These are phyloP conservation scores for Leishmania amazonensis DNA, from an alignment of 208 protist genomes.

Conservation along the genomic window DNA sequence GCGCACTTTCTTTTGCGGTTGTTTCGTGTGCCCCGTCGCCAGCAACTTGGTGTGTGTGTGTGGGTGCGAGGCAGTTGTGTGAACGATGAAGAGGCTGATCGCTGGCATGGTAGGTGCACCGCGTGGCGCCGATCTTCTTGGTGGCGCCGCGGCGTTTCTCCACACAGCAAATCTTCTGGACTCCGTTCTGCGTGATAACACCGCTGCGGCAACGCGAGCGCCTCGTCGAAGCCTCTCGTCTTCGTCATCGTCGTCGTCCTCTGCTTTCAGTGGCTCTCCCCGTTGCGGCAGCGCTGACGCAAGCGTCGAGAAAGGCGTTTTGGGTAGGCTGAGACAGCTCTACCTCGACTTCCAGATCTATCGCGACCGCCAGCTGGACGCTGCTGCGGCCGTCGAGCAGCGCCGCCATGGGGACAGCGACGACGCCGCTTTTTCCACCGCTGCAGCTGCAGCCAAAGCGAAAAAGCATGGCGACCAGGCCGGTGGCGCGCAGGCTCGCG, in stretches of 20 bases:
- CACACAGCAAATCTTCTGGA: background rate
- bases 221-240: background rate
- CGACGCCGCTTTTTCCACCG: background rate
- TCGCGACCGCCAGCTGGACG: slow-evolving; percentile 53
- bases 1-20: background rate
- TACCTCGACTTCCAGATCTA: slow-evolving; percentile 52
- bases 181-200: background rate
- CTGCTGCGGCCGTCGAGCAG: slow-evolving; percentile 4
- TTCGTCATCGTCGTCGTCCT: background rate
- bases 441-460: background rate
- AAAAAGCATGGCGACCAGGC: background rate
- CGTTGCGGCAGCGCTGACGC: background rate
- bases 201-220: background rate
- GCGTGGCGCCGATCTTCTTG: background rate
- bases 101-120: background rate
- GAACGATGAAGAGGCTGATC: background rate
- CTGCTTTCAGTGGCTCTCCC: background rate
- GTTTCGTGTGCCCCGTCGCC: background rate
- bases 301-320: slow-evolving; percentile 20
- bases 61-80: too few relatives aligned
- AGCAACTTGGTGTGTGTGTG: background rate
- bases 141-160: background rate
- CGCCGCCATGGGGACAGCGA: slow-evolving; percentile 7
- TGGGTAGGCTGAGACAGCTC: slow-evolving; percentile 31
- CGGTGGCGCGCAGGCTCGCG: background rate